Conservation (phyloP, 331 rosid species). For the Telfairia occidentalis region DNA sequence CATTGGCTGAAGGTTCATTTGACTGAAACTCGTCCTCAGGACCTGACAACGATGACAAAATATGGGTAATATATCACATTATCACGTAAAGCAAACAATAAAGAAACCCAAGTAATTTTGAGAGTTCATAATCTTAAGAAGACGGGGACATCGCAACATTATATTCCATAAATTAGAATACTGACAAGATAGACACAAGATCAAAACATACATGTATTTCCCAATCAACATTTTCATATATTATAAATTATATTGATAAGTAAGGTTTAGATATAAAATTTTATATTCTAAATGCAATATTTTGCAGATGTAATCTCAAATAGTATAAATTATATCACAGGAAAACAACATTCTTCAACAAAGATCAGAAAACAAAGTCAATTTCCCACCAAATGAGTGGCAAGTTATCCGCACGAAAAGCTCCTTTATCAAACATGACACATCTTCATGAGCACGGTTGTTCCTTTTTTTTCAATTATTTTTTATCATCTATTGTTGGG, state of each 20-base stretch:
- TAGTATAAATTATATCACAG: background rate
- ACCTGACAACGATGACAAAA: constrained; percentile 20
- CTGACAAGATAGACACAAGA: background rate
- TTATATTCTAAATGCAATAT: background rate
- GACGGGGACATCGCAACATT: background rate
- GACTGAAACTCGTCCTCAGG: constrained; percentile 40
- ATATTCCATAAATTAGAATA: background rate
- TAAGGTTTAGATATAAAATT: background rate
- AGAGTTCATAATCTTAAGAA: background rate
- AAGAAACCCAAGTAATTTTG: background rate
- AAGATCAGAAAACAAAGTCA: background rate
- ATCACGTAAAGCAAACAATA: background rate
- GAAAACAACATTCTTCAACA: background rate
- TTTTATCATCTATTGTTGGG: background rate
- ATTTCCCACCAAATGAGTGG: background rate
- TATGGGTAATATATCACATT: background rate
- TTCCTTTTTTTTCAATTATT: background rate
- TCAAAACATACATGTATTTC: background rate
- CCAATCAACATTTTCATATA: background rate
- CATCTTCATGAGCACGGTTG: background rate
- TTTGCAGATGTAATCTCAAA: background rate
- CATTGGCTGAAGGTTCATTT: constrained; percentile 35
- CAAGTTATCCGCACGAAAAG: background rate
- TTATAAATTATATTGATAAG: background rate
- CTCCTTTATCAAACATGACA: background rate